Conservation (phyloP, 768 basidiomycete genomes). For the Auricularia sp. region DNA sequence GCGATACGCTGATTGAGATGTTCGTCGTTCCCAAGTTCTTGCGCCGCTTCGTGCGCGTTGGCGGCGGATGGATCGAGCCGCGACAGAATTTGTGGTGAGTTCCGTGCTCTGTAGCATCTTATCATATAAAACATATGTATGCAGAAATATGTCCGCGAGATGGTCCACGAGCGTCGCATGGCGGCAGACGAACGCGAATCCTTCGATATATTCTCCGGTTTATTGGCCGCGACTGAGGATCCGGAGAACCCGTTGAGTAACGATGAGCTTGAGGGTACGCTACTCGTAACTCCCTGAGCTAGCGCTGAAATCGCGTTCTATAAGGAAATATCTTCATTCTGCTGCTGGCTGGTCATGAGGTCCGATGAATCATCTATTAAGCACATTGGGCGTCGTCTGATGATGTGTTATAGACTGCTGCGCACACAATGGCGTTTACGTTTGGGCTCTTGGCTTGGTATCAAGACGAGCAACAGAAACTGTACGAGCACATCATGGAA, state of each 20-base stretch:
- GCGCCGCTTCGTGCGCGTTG: too few species aligned
- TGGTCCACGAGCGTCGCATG: conserved; percentile 34
- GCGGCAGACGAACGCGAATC: conserved; percentile 28
- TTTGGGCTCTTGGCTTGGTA: conserved; percentile 42
- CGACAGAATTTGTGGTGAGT: not conserved
- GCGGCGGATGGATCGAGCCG: too few species aligned
- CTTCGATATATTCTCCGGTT: conserved; percentile 42
- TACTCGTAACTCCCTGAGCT: not conserved
- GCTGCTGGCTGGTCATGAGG: conserved; percentile 52
- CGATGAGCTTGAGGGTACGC: conserved; percentile 30
- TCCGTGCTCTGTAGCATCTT: not conserved
- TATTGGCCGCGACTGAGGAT: conserved; percentile 40
- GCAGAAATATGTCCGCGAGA: conserved; percentile 40
- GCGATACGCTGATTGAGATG: not conserved
- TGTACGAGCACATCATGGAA: conserved; percentile 25
- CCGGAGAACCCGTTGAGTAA: conserved; percentile 29
- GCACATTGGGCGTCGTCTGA: not conserved
- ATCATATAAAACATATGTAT: too few species aligned
- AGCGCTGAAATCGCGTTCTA: not conserved
- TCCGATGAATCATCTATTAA: conserved; percentile 10
- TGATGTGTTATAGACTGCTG: conserved; percentile 22
- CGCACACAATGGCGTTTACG: conserved; percentile 25
- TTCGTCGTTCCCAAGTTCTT: not conserved
- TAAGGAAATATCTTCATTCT: conserved; percentile 30
- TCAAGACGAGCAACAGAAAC: conserved; percentile 31